Base-by-base conservation (phyloP, 2,329 filamentous ascomycete species). In the Aspergillus awamori region DNA sequence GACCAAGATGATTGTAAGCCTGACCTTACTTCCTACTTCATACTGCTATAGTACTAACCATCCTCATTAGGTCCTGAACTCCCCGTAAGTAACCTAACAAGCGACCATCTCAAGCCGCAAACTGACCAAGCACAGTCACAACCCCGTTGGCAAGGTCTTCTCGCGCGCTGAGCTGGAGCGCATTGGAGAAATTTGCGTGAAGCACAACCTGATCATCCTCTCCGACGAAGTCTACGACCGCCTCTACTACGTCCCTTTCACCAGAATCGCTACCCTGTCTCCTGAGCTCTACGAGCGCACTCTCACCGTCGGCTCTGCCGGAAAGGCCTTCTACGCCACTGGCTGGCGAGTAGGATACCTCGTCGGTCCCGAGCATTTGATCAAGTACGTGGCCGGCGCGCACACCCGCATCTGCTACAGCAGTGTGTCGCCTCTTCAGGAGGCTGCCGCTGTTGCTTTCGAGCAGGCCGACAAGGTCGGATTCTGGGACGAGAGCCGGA, bases 281-380 rank as follows among this genome's bases (percentile, higher is more conserved):
- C 93, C 93, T 0, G 93, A 97, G 75, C 87, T 98, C 55, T 93
- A 93, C 69, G 87, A 87, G 61, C 84, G 96, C 67, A 98, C 95
- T 4, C 79, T 99, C 53, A 98, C 95, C 0, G 95, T 99, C 30
- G 95, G 95, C 20, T 97, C 93, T 0, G 95, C 93, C 1, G 95
- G 95, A 70, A 99, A 99, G 85, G 96, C 95, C 82, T 99, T 99
- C 79, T 98, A 98, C 74, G 92, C 92, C 59, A 99, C 95, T 0
- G 95, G 95, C 52, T 99, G 95, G 95, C 89, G 95, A 60, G 93
- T 98, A 67, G 91, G 95, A 58, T 99, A 94, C 88, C 82, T 99
- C 39, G 95, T 98, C 72, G 95, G 95, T 0, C 92, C 91, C 0
- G 86, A 92, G 57, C 86, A 97, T 63, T 82, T 98, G 56, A 93